Base-by-base conservation (phyloP, 805 yeast genomes). In the Blastobotrys americana region DNA sequence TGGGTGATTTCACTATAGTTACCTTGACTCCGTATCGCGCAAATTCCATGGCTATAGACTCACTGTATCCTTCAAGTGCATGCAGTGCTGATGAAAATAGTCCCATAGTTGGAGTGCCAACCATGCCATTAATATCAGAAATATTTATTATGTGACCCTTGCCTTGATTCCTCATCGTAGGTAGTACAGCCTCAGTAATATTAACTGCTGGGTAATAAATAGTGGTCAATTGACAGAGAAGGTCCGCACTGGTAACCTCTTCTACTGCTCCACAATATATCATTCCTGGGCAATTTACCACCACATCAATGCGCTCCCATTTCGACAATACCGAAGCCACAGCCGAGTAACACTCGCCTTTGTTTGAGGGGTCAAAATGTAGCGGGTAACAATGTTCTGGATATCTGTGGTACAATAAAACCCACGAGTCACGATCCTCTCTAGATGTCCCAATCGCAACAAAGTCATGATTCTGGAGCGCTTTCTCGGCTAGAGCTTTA, bases 41-140 rank as follows among this genome's bases (percentile, higher is more conserved):
- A 1, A 59, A 44, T 33, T 56, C 58, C 34, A 56, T 49, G 5
- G 64, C 63, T 19, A 61, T 49, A 10, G 60, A 54, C 43, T 61
- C 66, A 6, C 49, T 40, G 42, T 57, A 61, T n/a, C 65, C 65
- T 45, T 61, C 66, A 16, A 61, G 43, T 3, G 63, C 64, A 28
- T 58, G 58, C 18, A 49, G 46, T 10, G 64, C 63, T 9, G 60
- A 45, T 4, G 59, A 46, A 27, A 51, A 34, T 13, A 58, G 46
- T 3, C 61, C 57, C 31, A 61, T 39, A 2, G 49, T 27, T 2
- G 65, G 65, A 20, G 59, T 59, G 19, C 60, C 63, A 36, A 56
- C 41, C 10, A 47, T 47, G 1, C 61, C 66, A 27, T 39, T 44
- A 27, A 51, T 28, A 37, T 54, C 58, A 18, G 62, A 55, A 20